These are phyloP conservation scores for Penicillium decumbens DNA, from an alignment of 2,329 filamentous ascomycete species.

Conservation along the genomic window DNA sequence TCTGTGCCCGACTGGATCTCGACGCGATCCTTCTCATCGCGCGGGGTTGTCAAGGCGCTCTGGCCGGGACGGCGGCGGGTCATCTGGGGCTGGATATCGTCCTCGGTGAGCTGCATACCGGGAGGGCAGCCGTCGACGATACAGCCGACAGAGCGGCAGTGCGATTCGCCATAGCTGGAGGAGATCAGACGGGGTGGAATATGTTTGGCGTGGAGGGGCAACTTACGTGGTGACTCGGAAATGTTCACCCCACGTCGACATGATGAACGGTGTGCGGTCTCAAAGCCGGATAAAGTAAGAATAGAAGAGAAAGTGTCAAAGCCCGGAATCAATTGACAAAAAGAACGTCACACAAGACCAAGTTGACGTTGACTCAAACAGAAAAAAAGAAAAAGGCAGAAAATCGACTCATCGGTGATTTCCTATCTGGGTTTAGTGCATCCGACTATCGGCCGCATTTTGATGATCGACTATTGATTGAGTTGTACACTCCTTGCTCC, in stretches of 20 bases:
- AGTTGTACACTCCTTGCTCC: neutral
- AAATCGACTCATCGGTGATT: slow-evolving; percentile 24
- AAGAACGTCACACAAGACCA: neutral
- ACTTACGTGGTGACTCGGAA: slow-evolving; percentile 78
- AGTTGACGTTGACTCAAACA: slow-evolving; percentile 2
- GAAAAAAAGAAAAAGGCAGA: slow-evolving; percentile 3
- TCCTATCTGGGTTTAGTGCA: slow-evolving; percentile 25
- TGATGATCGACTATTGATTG: neutral
- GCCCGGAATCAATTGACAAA: neutral
- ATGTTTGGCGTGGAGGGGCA: slow-evolving; percentile 5
- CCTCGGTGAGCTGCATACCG: slow-evolving; percentile 76
- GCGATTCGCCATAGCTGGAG: slow-evolving; percentile 69
- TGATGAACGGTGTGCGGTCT: slow-evolving; percentile 39
- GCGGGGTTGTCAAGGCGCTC: slow-evolving; percentile 81
- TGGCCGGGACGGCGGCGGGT: slow-evolving; percentile 85
- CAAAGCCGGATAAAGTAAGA: neutral
- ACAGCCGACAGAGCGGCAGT: slow-evolving; percentile 88
- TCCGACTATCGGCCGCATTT: slow-evolving; percentile 24
- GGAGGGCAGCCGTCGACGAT: slow-evolving; percentile 92
- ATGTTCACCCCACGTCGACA: slow-evolving; percentile 83
- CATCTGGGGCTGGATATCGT: slow-evolving; percentile 91
- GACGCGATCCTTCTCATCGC: slow-evolving; percentile 87
- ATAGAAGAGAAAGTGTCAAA: neutral
- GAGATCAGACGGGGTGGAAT: slow-evolving; percentile 15
- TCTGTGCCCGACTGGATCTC: slow-evolving; percentile 92